Conservation (phyloP, 2,329 filamentous ascomycete genomes). For the Talaromyces funiculosus region DNA sequence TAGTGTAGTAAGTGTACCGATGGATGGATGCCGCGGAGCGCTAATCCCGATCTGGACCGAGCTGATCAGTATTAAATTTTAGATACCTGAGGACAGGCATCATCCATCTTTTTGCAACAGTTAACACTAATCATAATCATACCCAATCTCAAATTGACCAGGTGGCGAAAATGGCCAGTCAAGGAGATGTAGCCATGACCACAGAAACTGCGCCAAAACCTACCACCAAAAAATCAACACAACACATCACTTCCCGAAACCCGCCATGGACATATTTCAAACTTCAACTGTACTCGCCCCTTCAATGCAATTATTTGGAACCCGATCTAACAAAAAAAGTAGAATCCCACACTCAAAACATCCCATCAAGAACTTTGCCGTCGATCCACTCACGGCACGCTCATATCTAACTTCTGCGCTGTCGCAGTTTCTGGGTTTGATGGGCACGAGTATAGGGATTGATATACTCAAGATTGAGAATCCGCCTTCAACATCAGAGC, state of each 20-base stretch:
- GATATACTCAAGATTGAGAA: conserved; percentile 41
- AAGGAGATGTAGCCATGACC: background rate
- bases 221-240: background rate
- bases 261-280: conserved; percentile 42
- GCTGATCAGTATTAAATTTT: background rate
- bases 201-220: background rate
- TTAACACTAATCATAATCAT: too few relatives aligned
- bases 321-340: background rate
- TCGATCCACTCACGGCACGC: conserved; percentile 44
- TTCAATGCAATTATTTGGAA: background rate
- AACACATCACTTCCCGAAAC: conserved; percentile 35
- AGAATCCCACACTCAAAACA: conserved; percentile 25
- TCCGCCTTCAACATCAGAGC: background rate
- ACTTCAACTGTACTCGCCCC: conserved; percentile 33
- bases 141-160: background rate
- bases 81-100: background rate
- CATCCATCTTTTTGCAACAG: background rate
- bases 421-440: conserved; percentile 43
- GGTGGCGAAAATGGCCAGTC: background rate
- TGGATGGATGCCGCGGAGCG: background rate
- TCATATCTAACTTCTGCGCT: conserved; percentile 43
- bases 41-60: background rate
- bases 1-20: too few relatives aligned
- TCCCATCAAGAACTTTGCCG: conserved; percentile 16
- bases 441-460: conserved; percentile 42